These are phyloP conservation scores for Sclerotiophoma versabilis DNA, from an alignment of 2,329 filamentous ascomycete species.

Conservation along the genomic window DNA sequence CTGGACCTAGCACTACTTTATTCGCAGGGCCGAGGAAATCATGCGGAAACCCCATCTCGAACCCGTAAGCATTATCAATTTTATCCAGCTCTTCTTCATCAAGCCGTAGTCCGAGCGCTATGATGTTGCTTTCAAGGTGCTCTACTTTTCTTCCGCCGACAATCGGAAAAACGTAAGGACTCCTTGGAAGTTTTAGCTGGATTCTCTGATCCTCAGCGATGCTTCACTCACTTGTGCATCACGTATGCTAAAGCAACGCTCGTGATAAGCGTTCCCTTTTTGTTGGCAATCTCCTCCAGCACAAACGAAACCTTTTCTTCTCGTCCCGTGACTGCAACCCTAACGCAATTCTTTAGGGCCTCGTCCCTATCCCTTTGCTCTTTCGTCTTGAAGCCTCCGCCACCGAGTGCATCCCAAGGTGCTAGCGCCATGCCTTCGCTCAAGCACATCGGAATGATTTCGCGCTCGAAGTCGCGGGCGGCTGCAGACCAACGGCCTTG, in stretches of 20 bases:
- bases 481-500: constrained; percentile 69
- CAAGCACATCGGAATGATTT: constrained; percentile 71
- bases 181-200: constrained; percentile 30
- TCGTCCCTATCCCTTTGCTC: constrained; percentile 22
- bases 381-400: constrained; percentile 52
- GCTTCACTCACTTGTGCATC: constrained; percentile 62
- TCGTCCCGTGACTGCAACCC: constrained; percentile 48
- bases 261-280: constrained; percentile 63
- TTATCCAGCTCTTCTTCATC: constrained; percentile 68
- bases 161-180: constrained; percentile 74
- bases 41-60: constrained; percentile 71
- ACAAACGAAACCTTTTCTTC: constrained; percentile 62
- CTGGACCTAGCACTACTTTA: constrained; percentile 30
- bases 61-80: constrained; percentile 67
- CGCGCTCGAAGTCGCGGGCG: constrained; percentile 71
- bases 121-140: constrained; percentile 74
- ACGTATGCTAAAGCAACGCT: constrained; percentile 75
- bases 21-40: constrained; percentile 30
- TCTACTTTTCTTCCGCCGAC: constrained; percentile 73
- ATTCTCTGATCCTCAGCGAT: background rate
- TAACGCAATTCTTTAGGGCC: constrained; percentile 51
- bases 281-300: constrained; percentile 66
- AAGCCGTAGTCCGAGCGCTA: constrained; percentile 68
- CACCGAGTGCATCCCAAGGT: constrained; percentile 62
- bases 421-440: constrained; percentile 68